Evolutionary conservation across 2,329 filamentous ascomycete genomes (phyloP).

Genomic region (Chaetomium strumarium): DNA sequence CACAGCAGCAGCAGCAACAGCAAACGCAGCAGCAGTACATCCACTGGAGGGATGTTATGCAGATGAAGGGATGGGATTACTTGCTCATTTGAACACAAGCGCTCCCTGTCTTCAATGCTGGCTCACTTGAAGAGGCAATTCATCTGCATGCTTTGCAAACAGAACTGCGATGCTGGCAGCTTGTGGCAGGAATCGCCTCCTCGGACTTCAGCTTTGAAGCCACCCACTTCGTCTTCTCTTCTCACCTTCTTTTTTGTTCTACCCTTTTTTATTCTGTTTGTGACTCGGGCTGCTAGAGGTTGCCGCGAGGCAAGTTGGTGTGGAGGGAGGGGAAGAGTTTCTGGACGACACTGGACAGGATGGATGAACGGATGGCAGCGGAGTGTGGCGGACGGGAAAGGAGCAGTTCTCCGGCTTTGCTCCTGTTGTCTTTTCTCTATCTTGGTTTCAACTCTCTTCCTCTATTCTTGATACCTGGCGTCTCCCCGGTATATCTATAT

Average conservation of each 20-base stretch:
- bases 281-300: slow-evolving; percentile 18
- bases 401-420: neutral
- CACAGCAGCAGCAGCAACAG: slow-evolving; percentile 29
- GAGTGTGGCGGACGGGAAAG: neutral
- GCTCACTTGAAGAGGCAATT: slow-evolving; percentile 20
- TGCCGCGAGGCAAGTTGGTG: slow-evolving; percentile 21
- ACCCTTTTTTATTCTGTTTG: slow-evolving; percentile 7
- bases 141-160: slow-evolving; percentile 20
- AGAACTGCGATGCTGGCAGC: neutral
- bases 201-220: slow-evolving; percentile 9
- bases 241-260: slow-evolving; percentile 1
- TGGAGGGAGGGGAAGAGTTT: slow-evolving; percentile 5
- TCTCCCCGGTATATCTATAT: slow-evolving; percentile 11
- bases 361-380: neutral
- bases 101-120: slow-evolving; percentile 9
- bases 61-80: slow-evolving; percentile 85
- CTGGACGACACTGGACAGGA: slow-evolving; percentile 13
- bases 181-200: slow-evolving; percentile 23
- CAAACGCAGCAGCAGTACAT: slow-evolving; percentile 50
- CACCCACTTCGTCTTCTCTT: slow-evolving; percentile 5
- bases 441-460: neutral
- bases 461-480: slow-evolving; percentile 5
- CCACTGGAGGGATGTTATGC: slow-evolving; percentile 95
- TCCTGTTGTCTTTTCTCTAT: neutral
- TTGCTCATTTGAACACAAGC: slow-evolving; percentile 62